A percentile compares a stretch with the other conserved stretches of the same genome.
Evolutionary conservation across 371 early-diverging fungal species (phyloP).

Genomic region (Mortierella polycephala): DNA sequence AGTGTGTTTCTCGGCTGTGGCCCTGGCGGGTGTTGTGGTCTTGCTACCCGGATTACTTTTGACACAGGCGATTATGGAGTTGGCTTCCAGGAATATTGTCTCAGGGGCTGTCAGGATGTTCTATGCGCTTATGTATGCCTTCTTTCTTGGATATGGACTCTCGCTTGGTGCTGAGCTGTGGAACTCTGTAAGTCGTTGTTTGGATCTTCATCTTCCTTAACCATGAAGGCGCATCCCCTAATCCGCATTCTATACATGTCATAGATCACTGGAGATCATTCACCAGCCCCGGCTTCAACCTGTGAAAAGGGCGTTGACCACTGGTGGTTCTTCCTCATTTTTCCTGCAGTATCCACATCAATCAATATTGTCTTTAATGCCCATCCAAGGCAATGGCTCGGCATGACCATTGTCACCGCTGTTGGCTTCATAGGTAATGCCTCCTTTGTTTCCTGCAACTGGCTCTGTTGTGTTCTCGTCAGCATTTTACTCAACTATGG

Average conservation of each 20-base stretch:
- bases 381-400: slow-evolving; percentile 53
- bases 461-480: no score
- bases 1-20: slow-evolving; percentile 64
- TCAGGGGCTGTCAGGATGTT: slow-evolving; percentile 77
- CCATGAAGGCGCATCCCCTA: not conserved
- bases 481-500: no score
- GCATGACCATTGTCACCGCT: slow-evolving; percentile 45
- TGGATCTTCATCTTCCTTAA: not conserved
- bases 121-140: slow-evolving; percentile 72
- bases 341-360: slow-evolving; percentile 44
- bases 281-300: slow-evolving; percentile 1
- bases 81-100: slow-evolving; percentile 79
- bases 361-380: slow-evolving; percentile 56
- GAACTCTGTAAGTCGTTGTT: slow-evolving; percentile 26
- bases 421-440: slow-evolving; percentile 29
- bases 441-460: no score
- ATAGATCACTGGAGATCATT: slow-evolving; percentile 15
- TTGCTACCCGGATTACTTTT: slow-evolving; percentile 70
- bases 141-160: slow-evolving; percentile 74
- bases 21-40: slow-evolving; percentile 63
- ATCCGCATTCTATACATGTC: not conserved
- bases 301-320: slow-evolving; percentile 31
- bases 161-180: slow-evolving; percentile 67
- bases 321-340: slow-evolving; percentile 53
- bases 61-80: slow-evolving; percentile 76